Evolutionary conservation across 805 yeast species (phyloP).

Genomic region (Metschnikowia lochheadii): DNA sequence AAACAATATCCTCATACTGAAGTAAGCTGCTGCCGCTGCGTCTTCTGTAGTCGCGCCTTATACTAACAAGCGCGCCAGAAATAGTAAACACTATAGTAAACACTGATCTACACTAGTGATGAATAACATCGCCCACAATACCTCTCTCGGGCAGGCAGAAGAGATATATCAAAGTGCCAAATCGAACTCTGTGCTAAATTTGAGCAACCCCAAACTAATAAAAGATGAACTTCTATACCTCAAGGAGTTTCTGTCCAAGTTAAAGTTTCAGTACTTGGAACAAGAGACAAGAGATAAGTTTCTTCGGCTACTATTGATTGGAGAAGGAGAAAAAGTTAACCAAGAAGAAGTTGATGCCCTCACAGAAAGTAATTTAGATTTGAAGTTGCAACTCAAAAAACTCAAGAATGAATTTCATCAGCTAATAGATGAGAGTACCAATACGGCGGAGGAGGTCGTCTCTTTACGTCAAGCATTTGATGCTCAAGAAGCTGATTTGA

Average conservation of each 20-base stretch:
- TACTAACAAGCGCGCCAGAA: neutral
- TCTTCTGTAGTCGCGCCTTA: neutral
- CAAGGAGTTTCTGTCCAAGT: conserved; percentile 45
- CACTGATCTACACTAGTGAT: neutral
- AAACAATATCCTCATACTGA: neutral
- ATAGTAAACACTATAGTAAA: neutral
- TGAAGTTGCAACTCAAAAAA: conserved; percentile 24
- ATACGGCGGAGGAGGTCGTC: conserved; percentile 24
- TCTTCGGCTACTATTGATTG: conserved; percentile 43
- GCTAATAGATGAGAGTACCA: conserved; percentile 27
- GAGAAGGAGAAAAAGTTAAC: conserved; percentile 28
- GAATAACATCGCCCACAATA: neutral
- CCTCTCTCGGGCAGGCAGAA: conserved; percentile 11
- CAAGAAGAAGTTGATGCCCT: conserved; percentile 31
- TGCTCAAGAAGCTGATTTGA: conserved; percentile 24
- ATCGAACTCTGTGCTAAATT: conserved; percentile 6
- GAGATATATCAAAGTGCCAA: conserved; percentile 7
- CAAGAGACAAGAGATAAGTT: conserved; percentile 71
- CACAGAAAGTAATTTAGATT: conserved; percentile 18
- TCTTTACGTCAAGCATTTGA: conserved; percentile 23
- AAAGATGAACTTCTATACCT: conserved; percentile 31
- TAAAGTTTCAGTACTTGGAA: conserved; percentile 64
- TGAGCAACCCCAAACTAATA: conserved; percentile 12
- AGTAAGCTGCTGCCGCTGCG: neutral
- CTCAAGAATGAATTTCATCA: conserved; percentile 25